Evolutionary conservation across 2,329 filamentous ascomycete species (phyloP).

Genomic region (Monilinia vaccinii-corymbosi): DNA sequence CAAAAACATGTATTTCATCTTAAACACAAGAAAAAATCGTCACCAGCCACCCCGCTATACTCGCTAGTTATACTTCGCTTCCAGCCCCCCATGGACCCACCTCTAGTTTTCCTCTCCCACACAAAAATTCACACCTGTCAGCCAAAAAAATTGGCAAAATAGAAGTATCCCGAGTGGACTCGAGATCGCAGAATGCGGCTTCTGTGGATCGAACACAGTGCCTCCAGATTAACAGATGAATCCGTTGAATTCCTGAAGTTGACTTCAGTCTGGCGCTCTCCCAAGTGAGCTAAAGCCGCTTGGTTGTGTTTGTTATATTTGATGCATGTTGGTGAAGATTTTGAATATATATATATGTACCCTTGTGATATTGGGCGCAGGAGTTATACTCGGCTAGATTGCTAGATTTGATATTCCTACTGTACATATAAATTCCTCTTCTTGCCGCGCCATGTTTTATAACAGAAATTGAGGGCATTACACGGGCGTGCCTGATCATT

Average conservation of each 20-base stretch:
- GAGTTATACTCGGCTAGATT: no score
- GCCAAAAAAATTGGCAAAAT: not conserved
- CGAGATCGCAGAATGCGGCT: conserved; percentile 8
- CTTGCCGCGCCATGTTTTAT: no score
- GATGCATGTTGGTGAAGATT: accelerated
- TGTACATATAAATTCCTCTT: no score
- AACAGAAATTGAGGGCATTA: no score
- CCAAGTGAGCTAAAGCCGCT: conserved; percentile 12
- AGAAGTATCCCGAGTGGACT: not conserved
- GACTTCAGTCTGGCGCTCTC: conserved; percentile 11
- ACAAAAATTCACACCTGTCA: not conserved
- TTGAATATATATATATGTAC: not conserved
- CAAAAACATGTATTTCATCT: not conserved
- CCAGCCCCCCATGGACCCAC: not conserved
- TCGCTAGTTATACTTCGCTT: not conserved
- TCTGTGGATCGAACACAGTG: conserved; percentile 11
- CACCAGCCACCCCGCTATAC: not conserved
- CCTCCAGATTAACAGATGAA: conserved; percentile 8
- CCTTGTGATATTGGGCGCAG: no score
- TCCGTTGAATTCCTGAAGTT: not conserved
- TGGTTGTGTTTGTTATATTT: not conserved
- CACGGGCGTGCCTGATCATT: no score
- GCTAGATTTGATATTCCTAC: no score
- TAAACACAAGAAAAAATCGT: not conserved
- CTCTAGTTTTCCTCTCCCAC: no score